Evolutionary conservation across 345 rosid genomes (phyloP).

Genomic region (Aethionema arabicum): DNA sequence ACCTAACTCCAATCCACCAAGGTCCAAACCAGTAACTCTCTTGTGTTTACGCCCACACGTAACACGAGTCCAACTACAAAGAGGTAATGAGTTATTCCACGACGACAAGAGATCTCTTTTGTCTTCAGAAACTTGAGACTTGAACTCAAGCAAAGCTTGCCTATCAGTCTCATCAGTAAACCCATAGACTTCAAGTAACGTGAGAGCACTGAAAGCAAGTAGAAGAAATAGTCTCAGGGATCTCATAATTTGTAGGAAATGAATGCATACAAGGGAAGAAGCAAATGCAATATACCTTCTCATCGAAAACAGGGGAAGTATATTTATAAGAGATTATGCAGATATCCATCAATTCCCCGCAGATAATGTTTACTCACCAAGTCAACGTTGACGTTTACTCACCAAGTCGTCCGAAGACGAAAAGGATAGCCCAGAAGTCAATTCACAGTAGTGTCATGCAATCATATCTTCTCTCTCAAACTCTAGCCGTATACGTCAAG

Average conservation of each 20-base stretch:
- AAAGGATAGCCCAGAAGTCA: too few species aligned
- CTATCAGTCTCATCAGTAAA: slow-evolving; percentile 29
- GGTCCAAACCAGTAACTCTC: slow-evolving; percentile 36
- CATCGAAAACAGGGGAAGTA: too few species aligned
- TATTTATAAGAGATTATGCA: too few species aligned
- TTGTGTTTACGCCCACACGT: slow-evolving; percentile 20
- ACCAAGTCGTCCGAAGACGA: too few species aligned
- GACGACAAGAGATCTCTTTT: slow-evolving; percentile 21
- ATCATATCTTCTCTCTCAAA: too few species aligned
- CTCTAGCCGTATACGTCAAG: too few species aligned
- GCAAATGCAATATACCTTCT: too few species aligned
- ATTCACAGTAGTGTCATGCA: too few species aligned
- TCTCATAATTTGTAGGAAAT: neutral
- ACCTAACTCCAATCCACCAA: slow-evolving; percentile 16
- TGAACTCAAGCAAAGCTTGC: slow-evolving; percentile 32
- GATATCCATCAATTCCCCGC: too few species aligned
- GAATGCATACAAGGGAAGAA: too few species aligned
- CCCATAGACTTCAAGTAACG: slow-evolving; percentile 2
- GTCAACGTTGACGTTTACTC: too few species aligned
- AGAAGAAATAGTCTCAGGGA: slow-evolving; percentile 28
- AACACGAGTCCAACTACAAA: slow-evolving; percentile 36
- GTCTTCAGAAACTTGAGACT: slow-evolving; percentile 28
- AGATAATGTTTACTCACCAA: too few species aligned
- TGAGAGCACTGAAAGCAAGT: slow-evolving; percentile 22
- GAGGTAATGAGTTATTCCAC: slow-evolving; percentile 25